Evolutionary conservation across 1,139 yeast species (phyloP).

Genomic region (Hyphopichia burtonii): DNA sequence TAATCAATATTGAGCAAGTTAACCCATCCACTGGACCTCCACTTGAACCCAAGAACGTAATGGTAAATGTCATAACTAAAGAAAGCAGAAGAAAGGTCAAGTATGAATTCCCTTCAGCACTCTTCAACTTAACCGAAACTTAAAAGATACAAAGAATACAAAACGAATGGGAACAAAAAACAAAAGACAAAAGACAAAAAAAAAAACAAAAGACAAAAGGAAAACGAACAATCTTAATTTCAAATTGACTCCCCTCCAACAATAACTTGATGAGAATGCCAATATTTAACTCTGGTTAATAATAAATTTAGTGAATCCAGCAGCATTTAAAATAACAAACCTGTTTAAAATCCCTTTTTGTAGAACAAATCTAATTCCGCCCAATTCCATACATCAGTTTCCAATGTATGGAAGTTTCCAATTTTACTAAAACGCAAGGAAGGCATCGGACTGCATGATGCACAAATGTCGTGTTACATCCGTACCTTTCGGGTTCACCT

Average conservation of each 20-base stretch:
- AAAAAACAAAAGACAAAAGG: not conserved
- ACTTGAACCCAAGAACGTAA: constrained; percentile 67
- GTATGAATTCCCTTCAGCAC: too few relatives aligned
- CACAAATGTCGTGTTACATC: too few relatives aligned
- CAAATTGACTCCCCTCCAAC: not conserved
- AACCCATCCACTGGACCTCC: constrained; percentile 77
- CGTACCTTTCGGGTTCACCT: too few relatives aligned
- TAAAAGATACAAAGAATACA: too few relatives aligned
- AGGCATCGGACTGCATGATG: not conserved
- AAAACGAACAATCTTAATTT: not conserved
- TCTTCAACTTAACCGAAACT: too few relatives aligned
- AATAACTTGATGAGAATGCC: not conserved
- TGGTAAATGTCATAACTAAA: constrained; percentile 28
- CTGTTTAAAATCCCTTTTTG: too few relatives aligned
- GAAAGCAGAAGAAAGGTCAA: not conserved
- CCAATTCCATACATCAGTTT: not conserved
- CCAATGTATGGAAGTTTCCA: not conserved
- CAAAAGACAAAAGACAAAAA: too few relatives aligned
- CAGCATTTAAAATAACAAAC: too few relatives aligned
- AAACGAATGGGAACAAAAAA: too few relatives aligned
- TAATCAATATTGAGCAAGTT: constrained; percentile 65
- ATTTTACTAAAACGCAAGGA: not conserved
- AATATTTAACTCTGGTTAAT: too few relatives aligned
- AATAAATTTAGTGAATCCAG: too few relatives aligned
- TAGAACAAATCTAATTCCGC: too few relatives aligned